Percentiles rank a stretch among this genome's conserved stretches.
phyloP scores from a whole-genome alignment of 305 asterid genomes.

The Solanum aculeatissimum region DNA sequence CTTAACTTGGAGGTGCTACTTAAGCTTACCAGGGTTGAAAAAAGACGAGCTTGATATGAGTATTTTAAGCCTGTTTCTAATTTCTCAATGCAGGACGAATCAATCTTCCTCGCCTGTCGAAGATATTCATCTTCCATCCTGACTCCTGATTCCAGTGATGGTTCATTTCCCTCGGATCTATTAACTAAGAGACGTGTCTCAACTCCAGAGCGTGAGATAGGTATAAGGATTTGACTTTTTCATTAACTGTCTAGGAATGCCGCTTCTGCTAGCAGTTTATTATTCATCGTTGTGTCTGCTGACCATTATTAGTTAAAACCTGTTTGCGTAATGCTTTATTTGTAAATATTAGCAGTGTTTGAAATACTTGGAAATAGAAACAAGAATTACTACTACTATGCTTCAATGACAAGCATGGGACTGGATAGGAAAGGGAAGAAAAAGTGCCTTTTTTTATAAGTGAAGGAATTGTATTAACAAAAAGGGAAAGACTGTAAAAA shows the following conservation, averaged over 20 bases:
- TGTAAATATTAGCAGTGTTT: neutral
- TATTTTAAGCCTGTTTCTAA: neutral
- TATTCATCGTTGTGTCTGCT: neutral
- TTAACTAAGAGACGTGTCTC: slow-evolving; percentile 31
- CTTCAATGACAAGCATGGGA: neutral
- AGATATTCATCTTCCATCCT: slow-evolving; percentile 43
- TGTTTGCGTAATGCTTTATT: neutral
- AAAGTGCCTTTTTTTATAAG: neutral
- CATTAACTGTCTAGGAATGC: neutral
- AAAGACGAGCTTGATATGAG: neutral
- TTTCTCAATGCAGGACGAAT: slow-evolving; percentile 23
- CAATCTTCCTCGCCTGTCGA: slow-evolving; percentile 16
- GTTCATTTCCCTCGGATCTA: slow-evolving; percentile 40
- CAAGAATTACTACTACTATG: neutral
- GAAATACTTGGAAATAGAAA: neutral
- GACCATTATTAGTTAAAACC: neutral
- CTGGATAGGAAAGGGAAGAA: neutral
- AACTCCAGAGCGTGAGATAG: slow-evolving; percentile 51
- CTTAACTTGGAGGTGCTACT: neutral
- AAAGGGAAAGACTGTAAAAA: neutral
- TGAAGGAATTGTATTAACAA: neutral
- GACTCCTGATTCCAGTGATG: slow-evolving; percentile 52
- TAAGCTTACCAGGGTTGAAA: neutral
- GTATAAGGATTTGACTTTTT: slow-evolving; percentile 16
- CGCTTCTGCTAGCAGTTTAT: neutral